phyloP scores from a whole-genome alignment of 768 basidiomycete species.

The Lactifluus rugatus region DNA sequence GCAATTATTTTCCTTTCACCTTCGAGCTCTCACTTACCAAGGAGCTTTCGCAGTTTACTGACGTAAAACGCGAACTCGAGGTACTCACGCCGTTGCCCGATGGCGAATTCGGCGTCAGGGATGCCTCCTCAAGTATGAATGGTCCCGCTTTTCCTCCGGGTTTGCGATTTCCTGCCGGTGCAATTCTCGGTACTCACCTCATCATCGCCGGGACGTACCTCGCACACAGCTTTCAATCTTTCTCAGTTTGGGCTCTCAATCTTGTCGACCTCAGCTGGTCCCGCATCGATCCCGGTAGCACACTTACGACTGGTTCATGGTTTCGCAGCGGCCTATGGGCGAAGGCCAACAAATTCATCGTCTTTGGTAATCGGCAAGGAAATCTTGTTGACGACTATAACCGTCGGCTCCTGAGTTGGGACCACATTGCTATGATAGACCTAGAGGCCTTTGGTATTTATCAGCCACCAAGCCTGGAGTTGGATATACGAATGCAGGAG shows the following conservation, averaged over 20 bases:
- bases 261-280: conserved; percentile 76
- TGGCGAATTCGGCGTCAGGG: conserved; percentile 65
- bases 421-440: conserved; percentile 84
- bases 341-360: conserved; percentile 73
- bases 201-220: conserved; percentile 95
- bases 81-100: conserved; percentile 76
- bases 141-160: conserved; percentile 84
- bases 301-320: conserved; percentile 85
- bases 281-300: conserved; percentile 80
- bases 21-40: conserved; percentile 11
- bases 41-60: conserved; percentile 56
- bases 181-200: conserved; percentile 81
- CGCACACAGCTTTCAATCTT: conserved; percentile 87
- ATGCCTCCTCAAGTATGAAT: conserved; percentile 73
- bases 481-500: conserved; percentile 69
- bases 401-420: conserved; percentile 81
- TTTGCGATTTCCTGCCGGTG: conserved; percentile 91
- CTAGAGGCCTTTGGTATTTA: conserved; percentile 96
- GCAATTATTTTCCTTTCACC: conserved; percentile 23
- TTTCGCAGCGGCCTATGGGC: conserved; percentile 87
- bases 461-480: conserved; percentile 61
- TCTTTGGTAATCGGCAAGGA: conserved; percentile 84
- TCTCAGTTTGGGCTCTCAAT: conserved; percentile 94
- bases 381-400: conserved; percentile 92
- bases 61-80: conserved; percentile 92